Percentiles rank a stretch among this genome's conserved stretches.
phyloP scores from a whole-genome alignment of 164 flowering plant species.

The Piper betle region DNA sequence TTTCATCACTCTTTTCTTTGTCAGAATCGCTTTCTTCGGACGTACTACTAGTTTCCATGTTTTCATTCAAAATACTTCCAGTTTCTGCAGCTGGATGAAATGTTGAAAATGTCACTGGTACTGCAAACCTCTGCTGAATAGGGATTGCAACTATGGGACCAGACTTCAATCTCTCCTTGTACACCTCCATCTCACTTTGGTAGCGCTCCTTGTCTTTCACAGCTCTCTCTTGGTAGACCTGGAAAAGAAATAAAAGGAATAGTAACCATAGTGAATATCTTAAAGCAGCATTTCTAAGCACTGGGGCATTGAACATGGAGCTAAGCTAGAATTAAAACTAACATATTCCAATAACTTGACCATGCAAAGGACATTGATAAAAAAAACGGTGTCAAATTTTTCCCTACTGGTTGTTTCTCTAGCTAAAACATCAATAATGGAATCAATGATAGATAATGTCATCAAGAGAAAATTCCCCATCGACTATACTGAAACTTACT shows the following conservation, averaged over 20 bases:
- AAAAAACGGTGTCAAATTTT: too few species aligned
- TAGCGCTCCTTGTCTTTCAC: constrained; percentile 79
- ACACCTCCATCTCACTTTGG: constrained; percentile 66
- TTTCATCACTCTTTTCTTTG: constrained; percentile 17
- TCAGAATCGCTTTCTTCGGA: constrained; percentile 32
- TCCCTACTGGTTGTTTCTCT: too few species aligned
- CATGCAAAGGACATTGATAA: too few species aligned
- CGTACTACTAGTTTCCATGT: constrained; percentile 22
- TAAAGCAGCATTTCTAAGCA: too few species aligned
- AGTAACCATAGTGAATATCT: background rate
- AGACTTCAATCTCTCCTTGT: constrained; percentile 41
- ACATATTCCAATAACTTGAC: too few species aligned
- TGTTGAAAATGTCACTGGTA: constrained; percentile 17
- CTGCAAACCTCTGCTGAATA: constrained; percentile 43
- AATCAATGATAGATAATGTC: too few species aligned
- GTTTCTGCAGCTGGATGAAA: constrained; percentile 17
- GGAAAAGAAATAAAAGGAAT: constrained; percentile 1
- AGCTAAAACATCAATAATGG: too few species aligned
- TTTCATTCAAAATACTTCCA: constrained; percentile 22
- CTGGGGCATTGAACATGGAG: too few species aligned
- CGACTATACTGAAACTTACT: too few species aligned
- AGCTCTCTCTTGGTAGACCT: constrained; percentile 92
- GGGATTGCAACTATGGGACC: constrained; percentile 48
- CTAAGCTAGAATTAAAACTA: too few species aligned
- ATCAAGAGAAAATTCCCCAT: background rate